Evolutionary conservation across 148 eudicot genomes (phyloP).

Genomic region (Linanthus parryae): DNA sequence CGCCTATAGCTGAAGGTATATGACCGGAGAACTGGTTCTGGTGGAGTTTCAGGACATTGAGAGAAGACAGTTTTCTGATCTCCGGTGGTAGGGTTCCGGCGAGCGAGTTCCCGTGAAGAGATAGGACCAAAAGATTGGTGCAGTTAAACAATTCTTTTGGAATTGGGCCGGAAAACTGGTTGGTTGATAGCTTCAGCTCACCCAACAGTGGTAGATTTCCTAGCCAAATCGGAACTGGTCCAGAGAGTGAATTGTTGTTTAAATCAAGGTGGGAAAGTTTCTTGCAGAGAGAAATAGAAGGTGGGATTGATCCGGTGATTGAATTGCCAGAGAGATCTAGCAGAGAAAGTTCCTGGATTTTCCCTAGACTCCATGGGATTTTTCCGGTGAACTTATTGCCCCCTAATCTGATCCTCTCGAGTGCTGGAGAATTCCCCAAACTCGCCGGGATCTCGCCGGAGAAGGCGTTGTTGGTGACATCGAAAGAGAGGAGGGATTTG

Average conservation of each 20-base stretch:
- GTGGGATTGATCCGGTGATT: slow-evolving; percentile 63
- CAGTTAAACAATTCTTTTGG: slow-evolving; percentile 74
- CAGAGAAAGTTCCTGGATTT: slow-evolving; percentile 37
- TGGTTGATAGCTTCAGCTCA: slow-evolving; percentile 77
- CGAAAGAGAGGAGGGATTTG: slow-evolving; percentile 65
- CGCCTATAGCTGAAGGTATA: slow-evolving; percentile 64
- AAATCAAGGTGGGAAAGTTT: slow-evolving; percentile 74
- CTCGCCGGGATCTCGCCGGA: slow-evolving; percentile 61
- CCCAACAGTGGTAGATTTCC: slow-evolving; percentile 75
- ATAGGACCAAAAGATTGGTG: slow-evolving; percentile 69
- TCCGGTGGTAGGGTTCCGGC: slow-evolving; percentile 58
- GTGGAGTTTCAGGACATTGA: slow-evolving; percentile 69
- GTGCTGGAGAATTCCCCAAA: slow-evolving; percentile 57
- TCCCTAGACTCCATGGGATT: slow-evolving; percentile 72
- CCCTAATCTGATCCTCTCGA: slow-evolving; percentile 78
- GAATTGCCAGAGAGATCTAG: slow-evolving; percentile 76
- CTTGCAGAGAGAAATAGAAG: slow-evolving; percentile 58
- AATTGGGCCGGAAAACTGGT: slow-evolving; percentile 58
- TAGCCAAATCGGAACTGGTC: slow-evolving; percentile 68
- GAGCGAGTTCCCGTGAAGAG: slow-evolving; percentile 49
- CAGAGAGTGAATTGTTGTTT: slow-evolving; percentile 64
- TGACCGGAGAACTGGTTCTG: slow-evolving; percentile 56
- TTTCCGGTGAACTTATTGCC: slow-evolving; percentile 56
- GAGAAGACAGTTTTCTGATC: slow-evolving; percentile 61
- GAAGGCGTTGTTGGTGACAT: slow-evolving; percentile 75